phyloP scores from a whole-genome alignment of 495 filamentous ascomycete genomes.

The Penicillium roqueforti region DNA sequence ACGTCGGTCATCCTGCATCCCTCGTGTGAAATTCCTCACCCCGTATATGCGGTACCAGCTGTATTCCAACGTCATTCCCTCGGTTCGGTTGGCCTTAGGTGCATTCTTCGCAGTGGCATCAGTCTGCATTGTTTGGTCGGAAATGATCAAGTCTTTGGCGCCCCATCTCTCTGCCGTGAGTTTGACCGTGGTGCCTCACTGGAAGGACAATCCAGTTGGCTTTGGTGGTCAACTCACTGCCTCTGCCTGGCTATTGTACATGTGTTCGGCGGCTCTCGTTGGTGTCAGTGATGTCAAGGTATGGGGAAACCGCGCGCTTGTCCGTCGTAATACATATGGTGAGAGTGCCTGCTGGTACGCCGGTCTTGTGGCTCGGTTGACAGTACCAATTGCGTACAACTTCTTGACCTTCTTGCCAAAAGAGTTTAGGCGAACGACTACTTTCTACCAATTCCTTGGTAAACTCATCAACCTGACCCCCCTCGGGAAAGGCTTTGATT shows the following conservation, averaged over 20 bases:
- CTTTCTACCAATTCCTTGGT: constrained; percentile 85
- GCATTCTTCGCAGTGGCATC: constrained; percentile 68
- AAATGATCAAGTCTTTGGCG: constrained; percentile 72
- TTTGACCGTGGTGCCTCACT: constrained; percentile 79
- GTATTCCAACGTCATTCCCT: constrained; percentile 65
- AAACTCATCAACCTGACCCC: constrained; percentile 78
- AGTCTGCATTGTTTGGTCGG: constrained; percentile 82
- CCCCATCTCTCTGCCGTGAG: constrained; percentile 77
- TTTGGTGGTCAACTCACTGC: constrained; percentile 81
- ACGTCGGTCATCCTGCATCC: constrained; percentile 51
- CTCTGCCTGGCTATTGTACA: constrained; percentile 87
- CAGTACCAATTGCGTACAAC: constrained; percentile 90
- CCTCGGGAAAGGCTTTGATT: constrained; percentile 78
- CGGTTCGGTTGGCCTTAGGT: constrained; percentile 56
- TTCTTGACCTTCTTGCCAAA: constrained; percentile 83
- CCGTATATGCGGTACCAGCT: constrained; percentile 81
- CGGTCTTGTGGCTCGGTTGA: constrained; percentile 81
- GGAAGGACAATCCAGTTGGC: constrained; percentile 63
- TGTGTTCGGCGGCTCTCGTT: constrained; percentile 79
- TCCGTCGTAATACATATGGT: constrained; percentile 81
- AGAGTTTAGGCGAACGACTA: constrained; percentile 60
- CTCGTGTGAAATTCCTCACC: constrained; percentile 59
- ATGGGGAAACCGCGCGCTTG: constrained; percentile 89
- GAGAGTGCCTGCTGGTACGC: constrained; percentile 96
- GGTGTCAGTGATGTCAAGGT: constrained; percentile 86